Percentiles rank a stretch among this genome's conserved stretches.
phyloP scores from a whole-genome alignment of 495 filamentous ascomycete genomes.

The Letharia columbiana region DNA sequence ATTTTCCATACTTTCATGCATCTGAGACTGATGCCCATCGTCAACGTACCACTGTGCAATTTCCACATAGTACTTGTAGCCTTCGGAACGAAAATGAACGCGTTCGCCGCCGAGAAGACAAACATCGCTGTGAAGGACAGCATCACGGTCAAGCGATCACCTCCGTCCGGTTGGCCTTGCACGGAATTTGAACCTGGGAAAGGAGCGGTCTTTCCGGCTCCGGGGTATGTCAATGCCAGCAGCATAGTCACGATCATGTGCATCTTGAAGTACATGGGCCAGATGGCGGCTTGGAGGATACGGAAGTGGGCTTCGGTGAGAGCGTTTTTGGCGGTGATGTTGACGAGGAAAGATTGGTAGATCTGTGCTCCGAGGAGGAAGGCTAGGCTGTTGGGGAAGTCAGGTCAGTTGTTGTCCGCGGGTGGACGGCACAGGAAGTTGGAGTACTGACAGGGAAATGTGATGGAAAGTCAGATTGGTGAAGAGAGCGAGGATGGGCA shows the following conservation, averaged over 20 bases:
- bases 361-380: slow-evolving; percentile 17
- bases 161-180: not conserved
- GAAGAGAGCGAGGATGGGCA: not conserved
- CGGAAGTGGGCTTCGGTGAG: slow-evolving; percentile 3
- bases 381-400: slow-evolving; percentile 22
- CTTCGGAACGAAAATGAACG: not conserved
- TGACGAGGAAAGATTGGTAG: slow-evolving; percentile 10
- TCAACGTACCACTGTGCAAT: not conserved
- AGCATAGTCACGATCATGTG: slow-evolving; percentile 4
- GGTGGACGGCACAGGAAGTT: not conserved
- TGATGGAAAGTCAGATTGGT: not conserved
- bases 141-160: not conserved
- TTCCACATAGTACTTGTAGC: not conserved
- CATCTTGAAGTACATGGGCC: slow-evolving; percentile 7
- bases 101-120: not conserved
- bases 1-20: not conserved
- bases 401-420: not conserved
- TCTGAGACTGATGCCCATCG: too few species aligned
- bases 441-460: not conserved
- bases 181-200: not conserved
- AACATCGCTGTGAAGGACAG: not conserved
- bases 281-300: not conserved
- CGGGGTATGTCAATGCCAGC: slow-evolving; percentile 3
- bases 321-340: slow-evolving; percentile 3
- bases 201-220: not conserved